phyloP scores from a whole-genome alignment of 2,329 filamentous ascomycete genomes.

The Colletotrichum sp. region DNA sequence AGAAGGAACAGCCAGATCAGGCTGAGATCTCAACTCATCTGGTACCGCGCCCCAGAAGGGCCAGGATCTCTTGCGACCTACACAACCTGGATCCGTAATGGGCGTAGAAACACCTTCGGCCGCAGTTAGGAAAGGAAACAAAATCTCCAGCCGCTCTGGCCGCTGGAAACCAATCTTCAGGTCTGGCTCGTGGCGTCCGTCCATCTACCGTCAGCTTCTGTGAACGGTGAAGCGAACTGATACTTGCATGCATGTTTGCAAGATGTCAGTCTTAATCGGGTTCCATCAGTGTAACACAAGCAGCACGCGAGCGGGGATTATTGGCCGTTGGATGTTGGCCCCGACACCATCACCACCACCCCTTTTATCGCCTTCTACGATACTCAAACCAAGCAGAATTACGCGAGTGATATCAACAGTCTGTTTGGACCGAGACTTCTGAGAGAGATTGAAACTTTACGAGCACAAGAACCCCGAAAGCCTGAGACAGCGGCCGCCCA shows the following conservation, averaged over 20 bases:
- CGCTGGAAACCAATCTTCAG: background rate
- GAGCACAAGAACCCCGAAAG: background rate
- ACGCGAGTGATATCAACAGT: background rate
- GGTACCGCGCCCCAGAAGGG: background rate
- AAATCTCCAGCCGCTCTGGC: background rate
- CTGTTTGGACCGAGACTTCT: background rate
- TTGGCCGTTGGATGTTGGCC: background rate
- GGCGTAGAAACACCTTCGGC: background rate
- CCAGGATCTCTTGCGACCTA: background rate
- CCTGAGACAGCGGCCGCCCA: background rate
- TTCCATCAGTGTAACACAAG: background rate
- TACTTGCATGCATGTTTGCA: background rate
- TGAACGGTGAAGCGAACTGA: background rate
- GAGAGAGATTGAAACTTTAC: background rate
- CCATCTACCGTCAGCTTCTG: background rate
- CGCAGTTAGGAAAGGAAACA: background rate
- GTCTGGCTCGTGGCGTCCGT: background rate
- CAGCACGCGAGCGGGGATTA: slow-evolving; percentile 35
- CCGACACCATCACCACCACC: background rate
- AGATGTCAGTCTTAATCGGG: background rate
- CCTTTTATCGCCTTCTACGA: background rate
- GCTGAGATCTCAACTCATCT: background rate
- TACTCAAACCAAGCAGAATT: background rate
- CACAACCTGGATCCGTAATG: background rate
- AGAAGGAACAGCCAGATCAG: background rate